These are phyloP conservation scores for Saprolegnia diclina DNA, from an alignment of 352 stramenopile genomes.

Conservation along the genomic window DNA sequence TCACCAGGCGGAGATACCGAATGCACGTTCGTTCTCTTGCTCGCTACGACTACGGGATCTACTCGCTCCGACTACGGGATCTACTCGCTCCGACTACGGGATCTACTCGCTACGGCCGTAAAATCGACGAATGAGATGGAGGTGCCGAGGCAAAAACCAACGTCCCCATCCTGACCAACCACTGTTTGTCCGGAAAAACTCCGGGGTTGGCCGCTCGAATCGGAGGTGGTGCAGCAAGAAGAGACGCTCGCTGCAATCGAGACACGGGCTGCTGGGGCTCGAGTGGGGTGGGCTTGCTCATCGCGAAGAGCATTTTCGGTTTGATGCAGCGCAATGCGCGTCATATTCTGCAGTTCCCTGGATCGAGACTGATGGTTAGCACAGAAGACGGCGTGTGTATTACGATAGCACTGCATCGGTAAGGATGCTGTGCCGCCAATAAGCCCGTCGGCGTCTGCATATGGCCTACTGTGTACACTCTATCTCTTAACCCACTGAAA, in stretches of 20 bases:
- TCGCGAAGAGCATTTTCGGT: too few relatives aligned
- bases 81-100: too few relatives aligned
- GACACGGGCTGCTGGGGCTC: too few relatives aligned
- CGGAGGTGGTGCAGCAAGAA: not conserved
- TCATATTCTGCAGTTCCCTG: too few relatives aligned
- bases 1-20: constrained; percentile 30
- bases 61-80: too few relatives aligned
- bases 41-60: too few relatives aligned
- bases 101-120: not conserved
- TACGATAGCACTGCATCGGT: not conserved
- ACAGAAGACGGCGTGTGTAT: constrained; percentile 7
- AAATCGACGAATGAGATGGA: constrained; percentile 1
- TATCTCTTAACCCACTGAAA: constrained; percentile 99
- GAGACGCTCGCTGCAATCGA: too few relatives aligned
- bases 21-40: not conserved
- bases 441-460: not conserved
- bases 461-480: constrained; percentile 26
- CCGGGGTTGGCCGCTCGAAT: not conserved
- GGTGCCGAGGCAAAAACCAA: too few relatives aligned
- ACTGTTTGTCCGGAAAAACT: constrained; percentile 11
- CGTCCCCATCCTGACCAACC: not conserved
- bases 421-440: not conserved
- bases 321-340: too few relatives aligned
- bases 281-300: too few relatives aligned
- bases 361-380: not conserved